These are phyloP conservation scores for Triadica sebifera DNA, from an alignment of 345 rosid genomes.

Conservation along the genomic window DNA sequence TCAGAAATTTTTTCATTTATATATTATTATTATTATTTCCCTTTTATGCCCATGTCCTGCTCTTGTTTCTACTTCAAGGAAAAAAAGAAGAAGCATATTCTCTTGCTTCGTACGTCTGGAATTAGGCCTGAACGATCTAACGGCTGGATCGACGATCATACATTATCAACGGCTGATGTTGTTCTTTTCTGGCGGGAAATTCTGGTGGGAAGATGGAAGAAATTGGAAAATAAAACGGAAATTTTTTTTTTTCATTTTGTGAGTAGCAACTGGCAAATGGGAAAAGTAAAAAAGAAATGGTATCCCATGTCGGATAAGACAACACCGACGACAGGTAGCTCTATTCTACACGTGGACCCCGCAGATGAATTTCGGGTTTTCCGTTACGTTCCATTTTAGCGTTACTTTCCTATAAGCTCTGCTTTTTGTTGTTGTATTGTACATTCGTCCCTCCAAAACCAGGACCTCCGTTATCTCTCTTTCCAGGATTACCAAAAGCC, in stretches of 20 bases:
- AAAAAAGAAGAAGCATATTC: not conserved
- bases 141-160: conserved; percentile 12
- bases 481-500: too few species aligned
- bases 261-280: too few species aligned
- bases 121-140: conserved; percentile 3
- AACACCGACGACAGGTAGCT: conserved; percentile 36
- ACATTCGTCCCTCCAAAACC: not conserved
- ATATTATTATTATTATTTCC: too few species aligned
- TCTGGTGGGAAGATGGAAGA: conserved; percentile 27
- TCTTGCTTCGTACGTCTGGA: not conserved
- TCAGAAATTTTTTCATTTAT: too few species aligned
- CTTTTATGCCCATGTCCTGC: not conserved
- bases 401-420: not conserved
- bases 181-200: conserved; percentile 44
- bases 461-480: not conserved
- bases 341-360: conserved; percentile 27
- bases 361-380: conserved; percentile 16
- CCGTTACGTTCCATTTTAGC: conserved; percentile 24
- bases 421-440: not conserved
- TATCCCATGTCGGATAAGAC: conserved; percentile 32
- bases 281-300: too few species aligned
- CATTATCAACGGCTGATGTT: conserved; percentile 18
- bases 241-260: too few species aligned
- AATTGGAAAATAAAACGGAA: not conserved
- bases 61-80: conserved; percentile 16